phyloP scores from a whole-genome alignment of 495 filamentous ascomycete species.

The Aspergillus steynii region DNA sequence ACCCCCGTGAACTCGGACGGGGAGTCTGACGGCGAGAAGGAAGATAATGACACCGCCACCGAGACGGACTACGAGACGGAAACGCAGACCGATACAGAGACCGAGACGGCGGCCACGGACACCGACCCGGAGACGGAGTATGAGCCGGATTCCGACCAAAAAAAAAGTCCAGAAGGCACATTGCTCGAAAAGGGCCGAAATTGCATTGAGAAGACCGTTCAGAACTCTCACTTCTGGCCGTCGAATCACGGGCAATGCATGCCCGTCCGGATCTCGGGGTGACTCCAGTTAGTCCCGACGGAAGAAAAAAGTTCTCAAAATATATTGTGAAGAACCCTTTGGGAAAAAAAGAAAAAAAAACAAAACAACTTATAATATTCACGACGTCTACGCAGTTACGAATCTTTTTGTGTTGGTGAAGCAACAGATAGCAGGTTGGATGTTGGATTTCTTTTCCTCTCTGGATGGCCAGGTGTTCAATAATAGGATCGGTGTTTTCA shows the following conservation, averaged over 20 bases:
- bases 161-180: background rate
- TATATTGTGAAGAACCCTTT: background rate
- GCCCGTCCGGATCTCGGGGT: background rate
- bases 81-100: background rate
- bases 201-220: background rate
- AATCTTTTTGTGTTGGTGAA: background rate
- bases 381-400: background rate
- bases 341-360: background rate
- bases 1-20: background rate
- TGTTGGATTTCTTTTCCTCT: background rate
- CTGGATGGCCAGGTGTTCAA: background rate
- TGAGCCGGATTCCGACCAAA: background rate
- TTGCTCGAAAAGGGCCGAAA: background rate
- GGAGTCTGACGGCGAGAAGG: background rate
- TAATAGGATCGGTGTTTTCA: background rate
- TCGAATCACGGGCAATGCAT: background rate
- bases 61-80: background rate
- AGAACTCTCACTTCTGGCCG: background rate
- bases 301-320: background rate
- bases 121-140: background rate
- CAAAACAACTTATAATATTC: background rate
- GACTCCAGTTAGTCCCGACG: too few species aligned
- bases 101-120: background rate
- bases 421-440: background rate
- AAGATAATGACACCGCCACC: conserved; percentile 6